Conservation (phyloP, 192 early-diverging fungal species). For the Thoreauomyces humboldtii region DNA sequence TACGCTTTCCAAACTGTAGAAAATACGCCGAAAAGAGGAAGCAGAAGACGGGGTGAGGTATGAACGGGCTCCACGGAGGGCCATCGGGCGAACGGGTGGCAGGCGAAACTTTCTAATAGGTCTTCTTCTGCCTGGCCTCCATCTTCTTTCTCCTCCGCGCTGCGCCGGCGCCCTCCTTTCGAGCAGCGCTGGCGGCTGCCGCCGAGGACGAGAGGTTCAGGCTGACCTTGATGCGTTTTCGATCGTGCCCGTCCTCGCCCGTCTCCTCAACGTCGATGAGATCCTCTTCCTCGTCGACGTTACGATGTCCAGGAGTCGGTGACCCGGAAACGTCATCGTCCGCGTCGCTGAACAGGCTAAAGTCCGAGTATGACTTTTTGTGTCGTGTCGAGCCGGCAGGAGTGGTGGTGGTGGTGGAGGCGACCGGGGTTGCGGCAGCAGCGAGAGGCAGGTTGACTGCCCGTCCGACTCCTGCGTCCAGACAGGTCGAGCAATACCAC, state of each 20-base stretch:
- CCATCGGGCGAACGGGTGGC: too few species aligned
- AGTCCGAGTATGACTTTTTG: not conserved
- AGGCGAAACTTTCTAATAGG: too few species aligned
- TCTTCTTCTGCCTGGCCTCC: not conserved
- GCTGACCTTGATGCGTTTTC: constrained; percentile 1
- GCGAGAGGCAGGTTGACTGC: too few species aligned
- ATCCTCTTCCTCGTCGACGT: constrained; percentile 2
- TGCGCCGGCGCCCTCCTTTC: not conserved
- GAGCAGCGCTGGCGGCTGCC: not conserved
- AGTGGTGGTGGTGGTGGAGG: too few species aligned
- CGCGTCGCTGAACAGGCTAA: not conserved
- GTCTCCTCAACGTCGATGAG: constrained; percentile 20
- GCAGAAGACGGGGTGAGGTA: too few species aligned
- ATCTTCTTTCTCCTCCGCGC: constrained; percentile 3
- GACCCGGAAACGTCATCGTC: not conserved
- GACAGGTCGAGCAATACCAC: constrained; percentile 93
- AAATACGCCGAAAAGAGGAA: too few species aligned
- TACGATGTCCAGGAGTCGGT: not conserved
- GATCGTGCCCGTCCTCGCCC: constrained; percentile 5
- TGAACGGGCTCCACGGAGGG: too few species aligned
- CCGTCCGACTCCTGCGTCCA: too few species aligned
- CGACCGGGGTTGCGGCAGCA: too few species aligned
- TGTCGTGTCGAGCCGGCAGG: too few species aligned
- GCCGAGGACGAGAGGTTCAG: not conserved
- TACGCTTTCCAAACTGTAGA: too few species aligned